Conservation (phyloP, 768 basidiomycete genomes). For the Trichaptum fuscoviolaceum region DNA sequence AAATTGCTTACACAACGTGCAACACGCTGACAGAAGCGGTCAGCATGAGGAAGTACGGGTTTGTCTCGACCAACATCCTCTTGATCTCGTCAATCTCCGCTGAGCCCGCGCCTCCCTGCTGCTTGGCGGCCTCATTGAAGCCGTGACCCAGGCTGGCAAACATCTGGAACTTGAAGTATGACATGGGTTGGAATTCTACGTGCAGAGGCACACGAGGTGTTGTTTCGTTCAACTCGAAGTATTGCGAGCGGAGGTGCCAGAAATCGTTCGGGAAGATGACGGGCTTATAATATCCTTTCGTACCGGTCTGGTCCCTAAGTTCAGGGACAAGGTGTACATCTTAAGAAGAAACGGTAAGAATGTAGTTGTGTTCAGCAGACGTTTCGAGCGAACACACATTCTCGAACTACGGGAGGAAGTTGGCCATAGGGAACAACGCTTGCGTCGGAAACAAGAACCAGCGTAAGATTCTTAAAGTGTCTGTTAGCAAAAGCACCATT, state of each 20-base stretch:
- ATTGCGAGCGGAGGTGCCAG: conserved; percentile 83
- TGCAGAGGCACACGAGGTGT: conserved; percentile 74
- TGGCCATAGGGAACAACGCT: conserved; percentile 44
- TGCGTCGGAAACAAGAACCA: conserved; percentile 79
- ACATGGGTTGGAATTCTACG: conserved; percentile 80
- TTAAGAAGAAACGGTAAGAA: conserved; percentile 23
- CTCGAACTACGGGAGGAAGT: conserved; percentile 53
- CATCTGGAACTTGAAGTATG: conserved; percentile 82
- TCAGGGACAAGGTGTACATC: conserved; percentile 61
- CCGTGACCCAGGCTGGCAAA: conserved; percentile 81
- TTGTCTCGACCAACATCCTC: conserved; percentile 85
- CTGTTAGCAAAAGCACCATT: conserved; percentile 10
- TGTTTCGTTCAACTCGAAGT: conserved; percentile 80
- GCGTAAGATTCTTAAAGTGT: conserved; percentile 66
- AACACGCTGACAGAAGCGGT: conserved; percentile 83
- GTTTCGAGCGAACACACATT: conserved; percentile 44
- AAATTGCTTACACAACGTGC: conserved; percentile 69
- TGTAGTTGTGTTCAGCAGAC: conserved; percentile 13
- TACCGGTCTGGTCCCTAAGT: conserved; percentile 58
- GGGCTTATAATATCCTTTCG: conserved; percentile 74
- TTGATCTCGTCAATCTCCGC: conserved; percentile 94
- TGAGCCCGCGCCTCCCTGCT: conserved; percentile 53
- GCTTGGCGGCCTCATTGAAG: conserved; percentile 81
- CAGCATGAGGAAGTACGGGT: conserved; percentile 81
- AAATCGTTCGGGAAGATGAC: conserved; percentile 93